Conservation (phyloP, 768 basidiomycete genomes). For the Suillus luteus region DNA sequence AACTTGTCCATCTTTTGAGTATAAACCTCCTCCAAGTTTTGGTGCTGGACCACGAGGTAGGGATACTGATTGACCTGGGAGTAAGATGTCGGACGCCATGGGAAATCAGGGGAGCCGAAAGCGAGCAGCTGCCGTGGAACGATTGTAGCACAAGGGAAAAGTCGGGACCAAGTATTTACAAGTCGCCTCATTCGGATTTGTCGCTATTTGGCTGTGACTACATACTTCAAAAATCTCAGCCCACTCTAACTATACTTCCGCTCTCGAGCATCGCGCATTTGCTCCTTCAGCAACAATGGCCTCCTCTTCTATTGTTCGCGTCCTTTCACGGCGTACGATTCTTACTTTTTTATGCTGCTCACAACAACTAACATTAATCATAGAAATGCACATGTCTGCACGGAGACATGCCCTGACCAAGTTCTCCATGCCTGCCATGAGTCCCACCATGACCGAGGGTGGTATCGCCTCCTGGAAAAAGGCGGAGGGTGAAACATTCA, state of each 20-base stretch:
- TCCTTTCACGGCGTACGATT: conserved; percentile 64
- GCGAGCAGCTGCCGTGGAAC: conserved; percentile 4
- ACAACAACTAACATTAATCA: conserved; percentile 2
- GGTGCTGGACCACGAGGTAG: conserved; percentile 56
- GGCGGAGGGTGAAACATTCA: conserved; percentile 89
- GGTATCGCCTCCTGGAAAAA: conserved; percentile 98
- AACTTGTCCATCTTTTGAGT: conserved; percentile 59
- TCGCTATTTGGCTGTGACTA: conserved; percentile 34
- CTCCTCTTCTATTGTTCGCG: conserved; percentile 57
- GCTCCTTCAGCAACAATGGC: conserved; percentile 48
- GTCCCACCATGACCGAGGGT: conserved; percentile 99
- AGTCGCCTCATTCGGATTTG: conserved; percentile 22
- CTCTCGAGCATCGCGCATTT: conserved; percentile 24
- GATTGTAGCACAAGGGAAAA: conserved; percentile 14
- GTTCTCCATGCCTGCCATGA: conserved; percentile 98
- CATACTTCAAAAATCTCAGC: conserved; percentile 37
- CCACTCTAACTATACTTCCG: conserved; percentile 19
- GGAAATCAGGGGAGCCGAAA: conserved; percentile 9
- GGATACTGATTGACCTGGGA: conserved; percentile 80
- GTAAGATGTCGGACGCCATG: conserved; percentile 42
- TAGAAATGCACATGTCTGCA: conserved; percentile 84
- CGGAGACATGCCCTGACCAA: conserved; percentile 77
- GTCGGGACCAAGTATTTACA: conserved; percentile 10
- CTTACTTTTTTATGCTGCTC: conserved; percentile 7
- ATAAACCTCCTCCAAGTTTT: conserved; percentile 66